These are phyloP conservation scores for Chernovozyma aurita DNA, from an alignment of 1,139 yeast genomes.

Conservation along the genomic window DNA sequence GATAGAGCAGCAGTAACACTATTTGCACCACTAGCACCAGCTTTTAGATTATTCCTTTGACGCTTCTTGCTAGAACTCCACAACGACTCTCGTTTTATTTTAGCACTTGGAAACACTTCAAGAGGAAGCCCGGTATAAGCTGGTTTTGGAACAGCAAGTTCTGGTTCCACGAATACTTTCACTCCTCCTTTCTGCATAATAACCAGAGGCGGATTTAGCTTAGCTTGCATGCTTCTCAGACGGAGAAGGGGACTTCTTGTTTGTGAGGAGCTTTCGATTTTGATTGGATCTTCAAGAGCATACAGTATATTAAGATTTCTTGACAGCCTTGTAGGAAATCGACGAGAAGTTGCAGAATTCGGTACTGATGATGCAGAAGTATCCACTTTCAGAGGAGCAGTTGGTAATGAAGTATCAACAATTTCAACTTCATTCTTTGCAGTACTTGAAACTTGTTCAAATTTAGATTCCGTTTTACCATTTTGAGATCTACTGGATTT, in stretches of 20 bases:
- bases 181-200: slow-evolving; percentile 12
- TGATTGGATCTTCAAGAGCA: not conserved
- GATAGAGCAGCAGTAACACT: not conserved
- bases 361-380: not conserved
- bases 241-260: not conserved
- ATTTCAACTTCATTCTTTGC: no score
- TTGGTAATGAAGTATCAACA: not conserved
- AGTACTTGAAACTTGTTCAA: no score
- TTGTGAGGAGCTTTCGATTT: not conserved
- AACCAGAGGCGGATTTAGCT: slow-evolving; percentile 3
- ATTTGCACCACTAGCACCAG: not conserved
- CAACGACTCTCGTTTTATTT: slow-evolving; percentile 47
- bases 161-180: slow-evolving; percentile 52
- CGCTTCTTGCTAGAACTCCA: slow-evolving; percentile 32
- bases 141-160: slow-evolving; percentile 46
- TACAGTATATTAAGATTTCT: slow-evolving; percentile 1
- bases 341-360: not conserved
- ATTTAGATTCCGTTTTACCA: not conserved
- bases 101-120: slow-evolving; percentile 56
- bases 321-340: not conserved
- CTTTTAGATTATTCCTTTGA: slow-evolving; percentile 3
- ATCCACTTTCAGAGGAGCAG: not conserved
- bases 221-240: not conserved
- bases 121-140: slow-evolving; percentile 64
- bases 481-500: not conserved